phyloP scores from a whole-genome alignment of 139 green algal species.

The Chlamydomonas incerta region DNA sequence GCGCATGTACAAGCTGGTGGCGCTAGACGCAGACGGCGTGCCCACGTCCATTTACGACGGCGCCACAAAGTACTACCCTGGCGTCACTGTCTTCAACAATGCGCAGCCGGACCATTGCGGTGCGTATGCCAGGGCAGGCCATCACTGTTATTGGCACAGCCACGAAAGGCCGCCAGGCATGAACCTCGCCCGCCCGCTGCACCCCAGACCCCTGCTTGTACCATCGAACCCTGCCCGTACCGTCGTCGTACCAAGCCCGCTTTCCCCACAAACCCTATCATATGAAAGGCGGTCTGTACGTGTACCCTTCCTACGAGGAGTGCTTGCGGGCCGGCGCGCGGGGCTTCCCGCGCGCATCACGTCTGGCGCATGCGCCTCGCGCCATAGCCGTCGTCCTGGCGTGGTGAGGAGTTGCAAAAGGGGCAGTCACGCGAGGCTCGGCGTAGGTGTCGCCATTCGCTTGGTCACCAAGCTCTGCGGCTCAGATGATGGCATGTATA shows the following conservation, averaged over 20 bases:
- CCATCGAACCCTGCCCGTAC: too few species aligned
- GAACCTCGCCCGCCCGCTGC: too few species aligned
- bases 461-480: background rate
- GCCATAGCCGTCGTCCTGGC: slow-evolving; percentile 8
- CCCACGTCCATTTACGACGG: slow-evolving; percentile 8
- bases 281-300: slow-evolving; percentile 13
- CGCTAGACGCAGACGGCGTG: background rate
- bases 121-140: too few species aligned
- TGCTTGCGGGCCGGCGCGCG: background rate
- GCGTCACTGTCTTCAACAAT: background rate
- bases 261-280: too few species aligned
- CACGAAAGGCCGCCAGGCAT: too few species aligned
- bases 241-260: too few species aligned
- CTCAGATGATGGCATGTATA: background rate
- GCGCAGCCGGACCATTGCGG: background rate
- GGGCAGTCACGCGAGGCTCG: too few species aligned
- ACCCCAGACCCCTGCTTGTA: too few species aligned
- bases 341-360: background rate
- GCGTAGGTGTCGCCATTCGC: too few species aligned
- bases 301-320: slow-evolving; percentile 3
- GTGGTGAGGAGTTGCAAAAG: background rate
- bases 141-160: too few species aligned
- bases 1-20: slow-evolving; percentile 21
- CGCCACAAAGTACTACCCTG: background rate
- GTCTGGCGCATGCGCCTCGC: background rate